Conservation (phyloP, 805 yeast genomes). For the Jamesozyma spencerorum region DNA sequence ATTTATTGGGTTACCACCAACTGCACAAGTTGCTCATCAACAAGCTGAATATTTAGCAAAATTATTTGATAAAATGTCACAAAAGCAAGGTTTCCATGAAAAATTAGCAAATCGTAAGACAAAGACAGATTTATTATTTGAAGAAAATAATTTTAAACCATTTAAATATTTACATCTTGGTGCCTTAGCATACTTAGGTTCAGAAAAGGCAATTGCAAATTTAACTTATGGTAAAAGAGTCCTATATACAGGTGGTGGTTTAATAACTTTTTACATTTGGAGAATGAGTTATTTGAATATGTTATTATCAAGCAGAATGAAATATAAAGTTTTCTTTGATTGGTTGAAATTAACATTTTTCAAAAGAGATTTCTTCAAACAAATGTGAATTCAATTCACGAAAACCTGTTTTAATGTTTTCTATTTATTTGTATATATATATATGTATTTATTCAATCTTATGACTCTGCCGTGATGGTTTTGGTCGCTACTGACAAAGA, state of each 20-base stretch:
- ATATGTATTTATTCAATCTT: not conserved
- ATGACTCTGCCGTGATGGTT: too few relatives aligned
- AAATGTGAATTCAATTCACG: constrained; percentile 35
- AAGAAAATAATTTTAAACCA: constrained; percentile 46
- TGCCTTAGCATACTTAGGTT: constrained; percentile 85
- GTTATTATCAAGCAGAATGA: constrained; percentile 82
- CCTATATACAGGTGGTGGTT: constrained; percentile 78
- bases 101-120: constrained; percentile 31
- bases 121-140: constrained; percentile 34
- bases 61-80: constrained; percentile 52
- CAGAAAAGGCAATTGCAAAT: constrained; percentile 91
- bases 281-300: constrained; percentile 82
- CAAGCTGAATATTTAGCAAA: constrained; percentile 75
- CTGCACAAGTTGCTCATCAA: constrained; percentile 96
- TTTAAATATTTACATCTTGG: constrained; percentile 85
- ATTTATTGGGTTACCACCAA: constrained; percentile 80
- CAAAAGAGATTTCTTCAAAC: constrained; percentile 90
- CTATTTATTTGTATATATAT: too few relatives aligned
- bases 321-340: constrained; percentile 74
- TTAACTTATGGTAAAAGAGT: constrained; percentile 72
- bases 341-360: constrained; percentile 83
- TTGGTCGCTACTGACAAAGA: too few relatives aligned
- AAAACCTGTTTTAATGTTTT: too few relatives aligned
- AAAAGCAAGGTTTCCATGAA: constrained; percentile 32
- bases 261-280: constrained; percentile 86